Evolutionary conservation across 257 asterid genomes (phyloP).

Genomic region (Salvia hispanica): DNA sequence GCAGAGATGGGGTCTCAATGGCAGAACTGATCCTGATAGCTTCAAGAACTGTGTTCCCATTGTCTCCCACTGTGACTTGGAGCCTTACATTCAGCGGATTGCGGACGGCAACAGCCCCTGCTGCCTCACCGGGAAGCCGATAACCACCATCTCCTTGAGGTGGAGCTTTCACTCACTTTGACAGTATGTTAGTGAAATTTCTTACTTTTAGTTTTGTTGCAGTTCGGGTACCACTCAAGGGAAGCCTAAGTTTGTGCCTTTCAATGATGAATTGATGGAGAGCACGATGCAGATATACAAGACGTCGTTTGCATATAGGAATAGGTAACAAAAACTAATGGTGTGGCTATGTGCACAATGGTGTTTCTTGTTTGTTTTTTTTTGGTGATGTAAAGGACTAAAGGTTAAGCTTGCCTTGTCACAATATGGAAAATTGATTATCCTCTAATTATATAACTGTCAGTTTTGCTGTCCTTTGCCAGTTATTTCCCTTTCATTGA

Average conservation of each 20-base stretch:
- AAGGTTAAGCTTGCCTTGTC: too few species aligned
- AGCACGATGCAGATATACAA: slow-evolving; percentile 81
- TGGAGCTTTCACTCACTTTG: slow-evolving; percentile 20
- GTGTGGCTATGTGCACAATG: not conserved
- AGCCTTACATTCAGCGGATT: slow-evolving; percentile 70
- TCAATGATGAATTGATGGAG: slow-evolving; percentile 91
- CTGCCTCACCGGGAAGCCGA: slow-evolving; percentile 70
- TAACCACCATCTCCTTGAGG: slow-evolving; percentile 90
- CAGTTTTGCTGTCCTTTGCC: too few species aligned
- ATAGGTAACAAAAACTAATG: slow-evolving; percentile 53
- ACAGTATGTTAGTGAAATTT: not conserved
- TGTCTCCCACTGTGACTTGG: slow-evolving; percentile 72
- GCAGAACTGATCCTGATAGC: slow-evolving; percentile 67
- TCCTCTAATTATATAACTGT: too few species aligned
- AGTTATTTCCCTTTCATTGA: too few species aligned
- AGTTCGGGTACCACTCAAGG: slow-evolving; percentile 99
- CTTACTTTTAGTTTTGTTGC: slow-evolving; percentile 39
- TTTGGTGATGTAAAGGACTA: not conserved
- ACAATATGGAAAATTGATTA: too few species aligned
- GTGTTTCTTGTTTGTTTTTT: not conserved
- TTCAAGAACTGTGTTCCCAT: slow-evolving; percentile 72
- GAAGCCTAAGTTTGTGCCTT: slow-evolving; percentile 98
- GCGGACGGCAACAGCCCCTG: slow-evolving; percentile 74
- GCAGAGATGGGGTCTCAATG: slow-evolving; percentile 67
- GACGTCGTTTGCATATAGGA: slow-evolving; percentile 86